Evolutionary conservation across 768 basidiomycete genomes (phyloP).

Genomic region (Rubroboletus satanas): DNA sequence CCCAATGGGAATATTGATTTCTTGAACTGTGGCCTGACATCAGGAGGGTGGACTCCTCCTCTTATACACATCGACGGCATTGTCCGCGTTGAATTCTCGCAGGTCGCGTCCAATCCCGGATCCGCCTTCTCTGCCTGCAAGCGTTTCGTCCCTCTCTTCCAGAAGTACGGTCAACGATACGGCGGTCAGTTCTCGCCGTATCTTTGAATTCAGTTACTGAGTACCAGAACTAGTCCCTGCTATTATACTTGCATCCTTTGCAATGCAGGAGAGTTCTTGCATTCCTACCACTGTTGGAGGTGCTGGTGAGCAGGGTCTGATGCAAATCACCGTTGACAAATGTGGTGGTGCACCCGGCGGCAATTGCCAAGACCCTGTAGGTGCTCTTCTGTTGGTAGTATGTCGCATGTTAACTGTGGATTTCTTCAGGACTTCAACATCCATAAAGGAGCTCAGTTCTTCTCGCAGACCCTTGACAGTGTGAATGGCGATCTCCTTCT

Average conservation of each 20-base stretch:
- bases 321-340: constrained; percentile 82
- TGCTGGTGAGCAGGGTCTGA: constrained; percentile 79
- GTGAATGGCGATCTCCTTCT: constrained; percentile 47
- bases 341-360: constrained; percentile 53
- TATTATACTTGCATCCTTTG: constrained; percentile 80
- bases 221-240: constrained; percentile 49
- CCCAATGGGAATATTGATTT: constrained; percentile 73
- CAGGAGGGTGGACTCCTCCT: constrained; percentile 71
- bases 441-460: constrained; percentile 57
- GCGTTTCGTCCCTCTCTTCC: constrained; percentile 50
- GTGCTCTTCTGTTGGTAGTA: constrained; percentile 6
- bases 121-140: constrained; percentile 60
- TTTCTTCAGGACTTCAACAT: constrained; percentile 64
- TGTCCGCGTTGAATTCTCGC: constrained; percentile 41
- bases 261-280: constrained; percentile 85
- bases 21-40: constrained; percentile 72
- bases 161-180: constrained; percentile 49
- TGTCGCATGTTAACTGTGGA: background rate
- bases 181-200: constrained; percentile 32
- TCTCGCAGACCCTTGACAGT: constrained; percentile 45
- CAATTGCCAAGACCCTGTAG: constrained; percentile 40
- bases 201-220: background rate
- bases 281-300: constrained; percentile 63
- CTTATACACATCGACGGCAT: constrained; percentile 50
- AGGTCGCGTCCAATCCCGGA: constrained; percentile 44